These are phyloP conservation scores for Lumnitzera racemosa DNA, from an alignment of 345 rosid genomes.

Conservation along the genomic window DNA sequence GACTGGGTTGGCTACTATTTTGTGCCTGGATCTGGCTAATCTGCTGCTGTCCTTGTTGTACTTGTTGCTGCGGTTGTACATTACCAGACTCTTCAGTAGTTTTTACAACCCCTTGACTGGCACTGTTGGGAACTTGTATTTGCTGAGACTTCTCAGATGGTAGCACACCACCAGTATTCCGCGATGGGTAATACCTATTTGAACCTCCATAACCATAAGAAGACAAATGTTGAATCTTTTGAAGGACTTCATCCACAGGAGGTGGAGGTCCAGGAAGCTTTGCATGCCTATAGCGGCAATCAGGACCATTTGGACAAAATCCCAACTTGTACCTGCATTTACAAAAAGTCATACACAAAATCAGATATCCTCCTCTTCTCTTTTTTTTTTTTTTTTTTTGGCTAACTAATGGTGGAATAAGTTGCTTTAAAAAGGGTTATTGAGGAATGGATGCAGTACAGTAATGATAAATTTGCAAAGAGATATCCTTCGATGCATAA, in stretches of 20 bases:
- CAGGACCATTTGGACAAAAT: constrained; percentile 98
- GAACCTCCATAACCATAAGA: constrained; percentile 52
- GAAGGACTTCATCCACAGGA: constrained; percentile 89
- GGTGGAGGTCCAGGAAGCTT: constrained; percentile 97
- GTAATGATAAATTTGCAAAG: too few species aligned
- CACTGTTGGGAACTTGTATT: constrained; percentile 35
- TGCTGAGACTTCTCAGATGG: constrained; percentile 55
- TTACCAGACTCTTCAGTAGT: constrained; percentile 40
- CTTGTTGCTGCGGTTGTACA: constrained; percentile 40
- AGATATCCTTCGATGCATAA: too few species aligned
- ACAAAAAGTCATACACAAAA: background rate
- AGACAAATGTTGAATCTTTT: constrained; percentile 81
- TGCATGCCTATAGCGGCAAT: constrained; percentile 92
- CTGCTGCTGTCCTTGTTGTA: constrained; percentile 67
- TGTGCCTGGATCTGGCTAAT: constrained; percentile 55
- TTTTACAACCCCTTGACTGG: constrained; percentile 40
- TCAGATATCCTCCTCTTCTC: too few species aligned
- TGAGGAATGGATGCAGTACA: too few species aligned
- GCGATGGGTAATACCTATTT: constrained; percentile 65
- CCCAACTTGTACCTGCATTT: constrained; percentile 88
- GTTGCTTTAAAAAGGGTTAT: background rate
- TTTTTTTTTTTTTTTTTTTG: too few species aligned
- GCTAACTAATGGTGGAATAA: too few species aligned
- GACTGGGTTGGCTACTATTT: constrained; percentile 48
- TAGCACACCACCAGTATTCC: constrained; percentile 47